A percentile compares a stretch with the other conserved stretches of the same genome.
These are phyloP conservation scores for Coemansia sp. DNA, from an alignment of 192 early-diverging fungal species.

Conservation along the genomic window DNA sequence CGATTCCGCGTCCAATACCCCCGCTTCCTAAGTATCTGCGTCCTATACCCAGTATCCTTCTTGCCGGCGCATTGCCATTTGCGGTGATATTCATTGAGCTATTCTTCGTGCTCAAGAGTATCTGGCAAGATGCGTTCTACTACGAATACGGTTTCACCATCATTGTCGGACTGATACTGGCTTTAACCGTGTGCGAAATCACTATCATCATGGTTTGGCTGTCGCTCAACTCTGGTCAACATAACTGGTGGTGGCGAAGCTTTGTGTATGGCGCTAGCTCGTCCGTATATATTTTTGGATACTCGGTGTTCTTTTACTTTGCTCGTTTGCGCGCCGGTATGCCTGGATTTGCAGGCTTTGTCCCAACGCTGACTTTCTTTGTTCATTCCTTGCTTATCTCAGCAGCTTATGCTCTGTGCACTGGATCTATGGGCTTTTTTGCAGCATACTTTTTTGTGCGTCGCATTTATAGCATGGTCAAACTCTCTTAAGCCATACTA, in stretches of 20 bases:
- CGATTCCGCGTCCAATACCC: slow-evolving; percentile 91
- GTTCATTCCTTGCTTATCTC: slow-evolving; percentile 67
- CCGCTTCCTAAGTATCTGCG: slow-evolving; percentile 72
- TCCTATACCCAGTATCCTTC: slow-evolving; percentile 56
- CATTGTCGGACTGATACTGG: slow-evolving; percentile 60
- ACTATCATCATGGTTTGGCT: slow-evolving; percentile 71
- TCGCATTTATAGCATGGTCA: slow-evolving; percentile 47
- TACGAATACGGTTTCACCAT: slow-evolving; percentile 63
- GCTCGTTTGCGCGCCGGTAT: slow-evolving; percentile 62
- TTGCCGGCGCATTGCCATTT: slow-evolving; percentile 73
- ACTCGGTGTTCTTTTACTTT: slow-evolving; percentile 72
- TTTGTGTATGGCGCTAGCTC: slow-evolving; percentile 77
- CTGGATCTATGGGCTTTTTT: slow-evolving; percentile 53
- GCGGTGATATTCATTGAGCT: slow-evolving; percentile 72
- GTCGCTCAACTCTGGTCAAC: slow-evolving; percentile 65
- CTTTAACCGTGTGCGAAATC: slow-evolving; percentile 62
- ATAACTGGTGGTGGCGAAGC: slow-evolving; percentile 92
- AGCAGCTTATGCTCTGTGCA: slow-evolving; percentile 57
- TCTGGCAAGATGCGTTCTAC: slow-evolving; percentile 69
- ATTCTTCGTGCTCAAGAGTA: slow-evolving; percentile 67
- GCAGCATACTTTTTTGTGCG: slow-evolving; percentile 49
- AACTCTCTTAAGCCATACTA: slow-evolving; percentile 14
- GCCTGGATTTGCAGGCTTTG: slow-evolving; percentile 53
- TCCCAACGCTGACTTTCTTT: slow-evolving; percentile 77
- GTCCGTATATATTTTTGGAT: slow-evolving; percentile 77